Base-by-base conservation (phyloP, 208 protist genomes). In the Sergeia podlipaevii region DNA sequence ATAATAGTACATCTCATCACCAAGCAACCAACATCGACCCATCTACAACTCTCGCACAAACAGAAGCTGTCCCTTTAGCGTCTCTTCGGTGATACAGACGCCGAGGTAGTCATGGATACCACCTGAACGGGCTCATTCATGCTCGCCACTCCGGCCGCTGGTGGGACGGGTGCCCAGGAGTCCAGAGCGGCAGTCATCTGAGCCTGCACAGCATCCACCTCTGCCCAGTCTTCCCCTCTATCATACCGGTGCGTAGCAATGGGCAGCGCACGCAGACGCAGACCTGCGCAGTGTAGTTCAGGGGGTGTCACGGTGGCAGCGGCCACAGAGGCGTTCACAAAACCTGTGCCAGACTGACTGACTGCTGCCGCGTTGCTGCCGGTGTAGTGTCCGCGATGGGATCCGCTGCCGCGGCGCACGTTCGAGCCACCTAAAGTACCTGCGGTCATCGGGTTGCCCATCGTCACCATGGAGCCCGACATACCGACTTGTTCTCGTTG, bases 241-340 rank as follows among this genome's bases (percentile, higher is more conserved):
- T 45, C 48, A 29, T 64, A 70, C 26, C 64, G 60, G 45, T 75
- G 57, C 28, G 52, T 55, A 33, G 58, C 37, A 38, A 93, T 43
- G 26, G 69, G 44, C 53, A 78, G 87, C 30, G 62, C 53, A 15
- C 77, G 69, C 47, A 93, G 62, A 21, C 60, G 65, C 21, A 93
- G 64, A 18, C 69, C 74, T 8, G 72, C 72, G 39, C 83, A 94
- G 65, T 91, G 76, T 41, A 77, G 72, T 69, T 91, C 82, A 5
- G 83, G 87, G 4, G 79, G 49, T 5, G 26, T 42, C 2, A 28
- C 33, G 2, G 34, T 34, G 15, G 33, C 15, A 0, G 41, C 34
- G 24, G 50, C 3, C 30, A 32, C 17, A 18, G 32, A 47, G 1
- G 30, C n/a, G 23, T 10, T 6, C 65, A 60, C 23, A 55, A 50